Percentiles rank a stretch among this genome's conserved stretches.
These are phyloP conservation scores for Talaromyces sp. DNA, from an alignment of 2,329 filamentous ascomycete species.

Conservation along the genomic window DNA sequence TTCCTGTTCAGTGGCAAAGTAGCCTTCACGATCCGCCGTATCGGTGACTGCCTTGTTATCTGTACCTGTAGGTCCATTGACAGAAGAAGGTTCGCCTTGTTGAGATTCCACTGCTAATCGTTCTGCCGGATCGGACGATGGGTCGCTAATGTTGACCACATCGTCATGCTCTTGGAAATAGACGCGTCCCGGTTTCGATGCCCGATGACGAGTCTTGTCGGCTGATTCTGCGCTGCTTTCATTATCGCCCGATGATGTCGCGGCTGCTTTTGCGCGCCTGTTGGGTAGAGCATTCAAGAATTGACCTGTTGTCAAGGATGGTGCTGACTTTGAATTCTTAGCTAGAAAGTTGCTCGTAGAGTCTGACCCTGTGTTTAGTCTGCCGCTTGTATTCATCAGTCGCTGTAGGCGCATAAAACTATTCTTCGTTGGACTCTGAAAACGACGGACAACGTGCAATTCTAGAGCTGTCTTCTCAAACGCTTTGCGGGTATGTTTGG, in stretches of 20 bases:
- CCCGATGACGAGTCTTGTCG: constrained; percentile 4
- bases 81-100: constrained; percentile 30
- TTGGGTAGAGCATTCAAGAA: constrained; percentile 26
- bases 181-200: constrained; percentile 21
- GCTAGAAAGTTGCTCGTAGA: constrained; percentile 24
- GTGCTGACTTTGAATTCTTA: constrained; percentile 35
- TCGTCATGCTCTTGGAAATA: constrained; percentile 35
- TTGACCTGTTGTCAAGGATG: constrained; percentile 25
- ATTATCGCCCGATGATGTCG: neutral
- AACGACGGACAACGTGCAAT: constrained; percentile 44
- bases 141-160: constrained; percentile 24
- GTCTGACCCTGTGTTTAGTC: constrained; percentile 15
- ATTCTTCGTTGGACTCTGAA: constrained; percentile 43
- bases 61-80: constrained; percentile 27
- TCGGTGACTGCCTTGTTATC: constrained; percentile 21
- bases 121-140: constrained; percentile 21
- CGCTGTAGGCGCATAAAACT: constrained; percentile 40
- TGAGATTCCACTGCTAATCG: constrained; percentile 22
- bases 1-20: constrained; percentile 32
- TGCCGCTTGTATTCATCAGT: constrained; percentile 25
- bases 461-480: constrained; percentile 45
- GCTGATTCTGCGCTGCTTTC: neutral
- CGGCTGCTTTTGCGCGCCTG: constrained; percentile 21
- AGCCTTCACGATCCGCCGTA: constrained; percentile 23
- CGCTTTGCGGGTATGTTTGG: constrained; percentile 40